Conservation (phyloP, 2,329 filamentous ascomycete species). For the Penicillium sp. region DNA sequence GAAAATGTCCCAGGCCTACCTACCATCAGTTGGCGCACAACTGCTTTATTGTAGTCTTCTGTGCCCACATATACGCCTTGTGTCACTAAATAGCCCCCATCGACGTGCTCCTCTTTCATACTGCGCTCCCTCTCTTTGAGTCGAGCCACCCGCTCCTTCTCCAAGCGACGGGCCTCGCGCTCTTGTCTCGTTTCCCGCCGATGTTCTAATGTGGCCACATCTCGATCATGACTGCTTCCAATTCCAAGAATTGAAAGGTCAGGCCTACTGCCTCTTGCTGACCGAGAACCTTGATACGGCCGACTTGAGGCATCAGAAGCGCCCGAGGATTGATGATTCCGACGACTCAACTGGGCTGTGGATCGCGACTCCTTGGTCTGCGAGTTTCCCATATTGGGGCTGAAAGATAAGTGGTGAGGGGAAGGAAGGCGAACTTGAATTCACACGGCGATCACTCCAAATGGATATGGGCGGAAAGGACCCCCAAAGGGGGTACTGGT, state of each 20-base stretch:
- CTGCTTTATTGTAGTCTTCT: constrained; percentile 88
- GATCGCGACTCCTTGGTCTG: constrained; percentile 48
- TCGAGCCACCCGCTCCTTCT: constrained; percentile 73
- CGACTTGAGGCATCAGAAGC: constrained; percentile 33
- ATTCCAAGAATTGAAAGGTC: constrained; percentile 62
- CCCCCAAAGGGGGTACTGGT: constrained; percentile 16
- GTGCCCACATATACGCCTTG: constrained; percentile 87
- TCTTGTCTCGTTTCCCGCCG: constrained; percentile 89
- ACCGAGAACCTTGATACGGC: constrained; percentile 42
- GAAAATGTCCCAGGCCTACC: constrained; percentile 20
- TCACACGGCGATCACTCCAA: constrained; percentile 15
- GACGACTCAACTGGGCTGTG: constrained; percentile 26
- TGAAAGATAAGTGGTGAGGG: constrained; percentile 1
- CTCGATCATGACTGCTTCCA: constrained; percentile 50
- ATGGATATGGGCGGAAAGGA: constrained; percentile 4
- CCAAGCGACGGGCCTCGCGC: constrained; percentile 78
- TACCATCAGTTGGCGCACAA: constrained; percentile 90
- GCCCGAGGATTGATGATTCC: constrained; percentile 33
- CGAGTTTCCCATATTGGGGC: constrained; percentile 45
- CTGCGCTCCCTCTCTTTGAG: constrained; percentile 86
- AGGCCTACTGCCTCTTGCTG: constrained; percentile 54
- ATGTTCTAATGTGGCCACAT: constrained; percentile 53
- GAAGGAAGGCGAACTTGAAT: constrained; percentile 1
- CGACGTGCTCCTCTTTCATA: constrained; percentile 85
- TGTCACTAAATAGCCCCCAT: constrained; percentile 92